Evolutionary conservation across 768 basidiomycete genomes (phyloP).

Genomic region (Rhizopogon salebrosus): DNA sequence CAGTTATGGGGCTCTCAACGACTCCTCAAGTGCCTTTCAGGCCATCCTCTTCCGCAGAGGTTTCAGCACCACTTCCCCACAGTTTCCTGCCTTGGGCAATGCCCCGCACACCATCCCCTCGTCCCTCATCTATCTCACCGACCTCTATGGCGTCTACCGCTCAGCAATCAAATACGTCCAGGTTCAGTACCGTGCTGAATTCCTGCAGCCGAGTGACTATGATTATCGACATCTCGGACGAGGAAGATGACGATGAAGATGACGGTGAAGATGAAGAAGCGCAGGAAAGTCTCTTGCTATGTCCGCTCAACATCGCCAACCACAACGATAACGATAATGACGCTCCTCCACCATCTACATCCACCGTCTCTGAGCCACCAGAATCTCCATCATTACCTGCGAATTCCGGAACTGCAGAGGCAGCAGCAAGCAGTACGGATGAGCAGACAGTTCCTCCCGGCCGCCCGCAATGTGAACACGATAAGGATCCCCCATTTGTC

Average conservation of each 20-base stretch:
- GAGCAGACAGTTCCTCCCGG: not conserved
- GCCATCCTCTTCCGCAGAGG: slow-evolving; percentile 8
- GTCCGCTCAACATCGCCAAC: not conserved
- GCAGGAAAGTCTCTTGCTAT: not conserved
- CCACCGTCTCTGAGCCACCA: slow-evolving; percentile 2
- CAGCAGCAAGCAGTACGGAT: not conserved
- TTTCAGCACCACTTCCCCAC: not conserved
- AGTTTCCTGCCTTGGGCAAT: not conserved
- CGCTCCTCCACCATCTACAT: not conserved
- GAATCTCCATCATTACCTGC: not conserved
- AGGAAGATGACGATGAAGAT: slow-evolving; percentile 20
- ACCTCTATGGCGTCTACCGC: not conserved
- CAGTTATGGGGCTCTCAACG: not conserved
- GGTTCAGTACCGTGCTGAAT: slow-evolving; percentile 22
- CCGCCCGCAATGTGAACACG: slow-evolving; percentile 25
- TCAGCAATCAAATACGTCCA: slow-evolving; percentile 9
- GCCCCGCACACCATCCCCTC: slow-evolving; percentile 2
- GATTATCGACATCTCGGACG: slow-evolving; percentile 28
- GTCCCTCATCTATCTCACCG: not conserved
- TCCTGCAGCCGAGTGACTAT: slow-evolving; percentile 19
- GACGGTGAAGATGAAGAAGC: slow-evolving; percentile 16
- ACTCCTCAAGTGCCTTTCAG: not conserved
- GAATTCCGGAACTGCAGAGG: not conserved
- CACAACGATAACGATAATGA: not conserved
- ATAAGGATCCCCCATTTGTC: slow-evolving; percentile 46